These are phyloP conservation scores for Neonectria hederae DNA, from an alignment of 2,329 filamentous ascomycete species.

Conservation along the genomic window DNA sequence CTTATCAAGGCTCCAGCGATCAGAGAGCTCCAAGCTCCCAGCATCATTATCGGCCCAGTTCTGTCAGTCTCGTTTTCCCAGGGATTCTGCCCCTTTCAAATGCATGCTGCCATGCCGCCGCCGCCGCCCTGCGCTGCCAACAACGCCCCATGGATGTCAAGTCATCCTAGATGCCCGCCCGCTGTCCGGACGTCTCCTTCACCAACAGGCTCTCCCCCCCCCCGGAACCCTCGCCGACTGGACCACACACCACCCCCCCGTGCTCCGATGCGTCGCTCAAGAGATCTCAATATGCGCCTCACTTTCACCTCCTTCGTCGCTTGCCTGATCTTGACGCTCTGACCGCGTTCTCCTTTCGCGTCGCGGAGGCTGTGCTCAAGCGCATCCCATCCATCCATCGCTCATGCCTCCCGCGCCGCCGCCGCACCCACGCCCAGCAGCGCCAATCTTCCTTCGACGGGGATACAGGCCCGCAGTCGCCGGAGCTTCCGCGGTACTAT, in stretches of 20 bases:
- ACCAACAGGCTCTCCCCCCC: background rate
- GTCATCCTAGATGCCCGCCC: background rate
- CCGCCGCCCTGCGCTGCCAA: conserved; percentile 8
- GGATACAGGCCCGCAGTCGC: background rate
- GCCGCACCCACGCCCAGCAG: background rate
- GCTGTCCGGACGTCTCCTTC: background rate
- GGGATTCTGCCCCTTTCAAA: conserved; percentile 1
- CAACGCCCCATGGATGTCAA: conserved; percentile 3
- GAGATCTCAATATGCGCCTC: conserved; percentile 16
- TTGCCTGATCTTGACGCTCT: background rate
- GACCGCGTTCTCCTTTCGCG: background rate
- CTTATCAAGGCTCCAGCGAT: background rate
- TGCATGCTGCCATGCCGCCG: background rate
- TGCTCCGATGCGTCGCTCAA: conserved; percentile 23
- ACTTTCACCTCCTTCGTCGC: background rate
- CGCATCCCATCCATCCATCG: background rate
- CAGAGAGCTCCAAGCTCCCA: background rate
- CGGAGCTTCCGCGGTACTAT: conserved; percentile 12
- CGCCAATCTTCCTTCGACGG: background rate
- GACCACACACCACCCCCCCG: conserved; percentile 8
- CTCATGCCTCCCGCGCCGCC: background rate
- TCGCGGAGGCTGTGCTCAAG: background rate
- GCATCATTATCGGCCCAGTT: background rate
- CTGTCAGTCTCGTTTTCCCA: background rate
- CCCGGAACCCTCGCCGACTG: conserved; percentile 36